Percentiles rank a stretch among this genome's conserved stretches.
Evolutionary conservation across 2,329 filamentous ascomycete species (phyloP).

Genomic region (Helotiales sp.): DNA sequence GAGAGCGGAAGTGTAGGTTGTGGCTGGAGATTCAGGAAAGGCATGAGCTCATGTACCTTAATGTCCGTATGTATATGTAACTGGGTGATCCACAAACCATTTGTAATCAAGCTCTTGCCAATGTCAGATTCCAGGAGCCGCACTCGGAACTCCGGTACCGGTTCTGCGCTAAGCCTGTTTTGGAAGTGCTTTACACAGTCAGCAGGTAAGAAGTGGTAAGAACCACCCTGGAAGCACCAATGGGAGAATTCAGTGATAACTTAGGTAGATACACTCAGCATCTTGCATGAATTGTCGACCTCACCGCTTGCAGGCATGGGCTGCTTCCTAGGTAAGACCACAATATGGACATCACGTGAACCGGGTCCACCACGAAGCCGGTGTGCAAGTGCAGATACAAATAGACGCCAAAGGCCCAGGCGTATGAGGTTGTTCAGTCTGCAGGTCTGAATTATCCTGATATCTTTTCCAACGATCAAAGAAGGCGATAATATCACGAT

Average conservation of each 20-base stretch:
- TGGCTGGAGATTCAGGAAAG: background rate
- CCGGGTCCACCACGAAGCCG: background rate
- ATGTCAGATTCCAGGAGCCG: background rate
- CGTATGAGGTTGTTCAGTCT: too few species aligned
- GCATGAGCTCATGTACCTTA: background rate
- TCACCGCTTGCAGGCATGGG: too few species aligned
- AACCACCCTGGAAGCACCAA: too few species aligned
- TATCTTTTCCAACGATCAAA: background rate
- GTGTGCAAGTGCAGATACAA: background rate
- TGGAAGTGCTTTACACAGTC: background rate
- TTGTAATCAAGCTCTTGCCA: background rate
- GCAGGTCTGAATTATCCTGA: too few species aligned
- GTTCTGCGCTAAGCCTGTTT: too few species aligned
- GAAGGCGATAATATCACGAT: slow-evolving; percentile 10
- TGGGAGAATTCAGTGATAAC: too few species aligned
- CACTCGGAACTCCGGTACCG: slow-evolving; percentile 10
- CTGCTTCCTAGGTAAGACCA: background rate
- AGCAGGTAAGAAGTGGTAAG: too few species aligned
- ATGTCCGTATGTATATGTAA: background rate
- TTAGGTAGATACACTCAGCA: too few species aligned
- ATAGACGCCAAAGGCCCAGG: background rate
- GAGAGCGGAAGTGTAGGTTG: background rate
- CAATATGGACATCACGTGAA: background rate
- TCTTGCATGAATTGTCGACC: too few species aligned
- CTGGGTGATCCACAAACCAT: background rate